A percentile compares a stretch with the other conserved stretches of the same genome.
Conservation (phyloP, 257 asterid species). For the Solanum tarapatanum region DNA sequence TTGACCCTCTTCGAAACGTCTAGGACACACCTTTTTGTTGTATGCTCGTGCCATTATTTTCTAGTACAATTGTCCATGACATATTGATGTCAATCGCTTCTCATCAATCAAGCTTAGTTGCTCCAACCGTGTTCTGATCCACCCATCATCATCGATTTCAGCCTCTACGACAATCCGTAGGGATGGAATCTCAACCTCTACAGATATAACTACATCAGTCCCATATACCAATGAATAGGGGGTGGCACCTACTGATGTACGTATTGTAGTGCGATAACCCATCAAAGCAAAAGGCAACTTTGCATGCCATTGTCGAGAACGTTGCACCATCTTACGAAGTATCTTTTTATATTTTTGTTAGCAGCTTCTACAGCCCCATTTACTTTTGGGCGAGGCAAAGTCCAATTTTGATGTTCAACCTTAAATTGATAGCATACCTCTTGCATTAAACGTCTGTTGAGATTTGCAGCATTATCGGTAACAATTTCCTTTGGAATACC, state of each 20-base stretch:
- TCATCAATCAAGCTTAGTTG: too few relatives aligned
- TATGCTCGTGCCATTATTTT: neutral
- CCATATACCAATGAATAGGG: neutral
- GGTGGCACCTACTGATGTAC: neutral
- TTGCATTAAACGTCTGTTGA: too few relatives aligned
- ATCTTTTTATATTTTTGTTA: too few relatives aligned
- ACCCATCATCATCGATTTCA: neutral
- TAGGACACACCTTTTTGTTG: neutral
- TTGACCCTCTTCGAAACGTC: neutral
- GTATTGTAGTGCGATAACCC: too few relatives aligned
- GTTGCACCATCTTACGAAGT: neutral
- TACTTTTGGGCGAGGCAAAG: rapidly evolving
- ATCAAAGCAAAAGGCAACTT: neutral
- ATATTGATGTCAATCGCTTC: neutral
- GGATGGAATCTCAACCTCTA: neutral
- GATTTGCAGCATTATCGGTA: too few relatives aligned
- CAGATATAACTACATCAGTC: neutral
- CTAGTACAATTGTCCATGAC: neutral
- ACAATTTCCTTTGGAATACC: too few relatives aligned
- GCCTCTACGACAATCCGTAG: neutral
- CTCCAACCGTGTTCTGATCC: too few relatives aligned
- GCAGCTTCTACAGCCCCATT: neutral
- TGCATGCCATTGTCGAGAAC: neutral
- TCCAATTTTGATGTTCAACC: neutral
- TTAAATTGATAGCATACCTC: neutral